Base-by-base conservation (phyloP, 371 early-diverging fungal species). In the Mucor irregularis region DNA sequence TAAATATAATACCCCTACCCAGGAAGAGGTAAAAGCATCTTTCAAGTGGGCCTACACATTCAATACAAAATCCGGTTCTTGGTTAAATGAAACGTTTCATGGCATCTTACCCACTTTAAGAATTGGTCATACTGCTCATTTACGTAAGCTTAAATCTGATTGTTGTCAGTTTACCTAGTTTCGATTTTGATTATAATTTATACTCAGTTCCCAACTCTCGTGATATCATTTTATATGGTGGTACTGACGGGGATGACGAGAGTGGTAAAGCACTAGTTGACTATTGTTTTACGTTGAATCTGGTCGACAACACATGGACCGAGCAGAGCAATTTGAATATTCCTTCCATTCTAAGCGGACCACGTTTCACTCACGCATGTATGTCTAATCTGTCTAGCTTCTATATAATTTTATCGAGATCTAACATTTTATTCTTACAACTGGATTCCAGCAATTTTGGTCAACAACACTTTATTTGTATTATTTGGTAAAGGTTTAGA, bases 321-420 rank as follows among this genome's bases (percentile, higher is more conserved):
- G 21, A 54, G 9, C 46, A 45, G 17, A n/a, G 8, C 0, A 37
- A 45, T 8, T 26, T 54, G 2, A 33, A 19, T 30, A 34, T 53
- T 16, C 54, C 54, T 35, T n/a, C 45, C 4, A 14, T 14, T 24
- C 24, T 43, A 5, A 42, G 22, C 30, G 53, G 53, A 0, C 43
- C 44, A n/a, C 40, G 53, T 8, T 53, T 33, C 17, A 14, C 31
- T n/a, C 53, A 53, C 34, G 30, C 53, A 43, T 43, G 53, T 53
- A 43, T 30, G 30, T 17, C 11, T 11, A 31, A 31, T 31, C n/a
- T n/a, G n/a, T n/a, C n/a, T n/a, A n/a, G n/a, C n/a, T n/a, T n/a
- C n/a, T n/a, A n/a, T n/a, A n/a, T n/a, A 2, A 9, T 25, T 22
- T n/a, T 42, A 42, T 21, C 9, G 1, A 7, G 24, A 19, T 4